Conservation (phyloP, 2,329 filamentous ascomycete genomes). For the Trichoderma koningii region DNA sequence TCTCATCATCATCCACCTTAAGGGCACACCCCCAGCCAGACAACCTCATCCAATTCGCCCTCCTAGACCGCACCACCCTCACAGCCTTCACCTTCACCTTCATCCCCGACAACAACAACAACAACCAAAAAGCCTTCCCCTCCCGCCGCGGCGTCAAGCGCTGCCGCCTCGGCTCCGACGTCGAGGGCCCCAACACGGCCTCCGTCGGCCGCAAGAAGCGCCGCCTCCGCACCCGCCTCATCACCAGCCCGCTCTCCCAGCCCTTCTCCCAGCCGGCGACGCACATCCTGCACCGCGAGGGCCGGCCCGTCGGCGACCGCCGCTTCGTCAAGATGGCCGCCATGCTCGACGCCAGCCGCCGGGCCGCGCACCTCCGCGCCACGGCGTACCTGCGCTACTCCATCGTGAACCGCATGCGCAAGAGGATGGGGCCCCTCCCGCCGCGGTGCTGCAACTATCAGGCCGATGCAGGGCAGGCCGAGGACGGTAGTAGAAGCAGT, state of each 20-base stretch:
- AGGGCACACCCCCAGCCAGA: background rate
- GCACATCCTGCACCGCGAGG: conserved; percentile 66
- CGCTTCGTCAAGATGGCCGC: conserved; percentile 53
- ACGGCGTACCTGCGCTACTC: conserved; percentile 64
- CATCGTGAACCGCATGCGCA: conserved; percentile 63
- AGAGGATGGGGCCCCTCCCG: conserved; percentile 40
- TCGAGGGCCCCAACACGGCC: conserved; percentile 59
- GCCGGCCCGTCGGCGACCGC: conserved; percentile 47
- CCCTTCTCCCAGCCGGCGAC: conserved; percentile 70
- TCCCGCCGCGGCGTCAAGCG: conserved; percentile 48
- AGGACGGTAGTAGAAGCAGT: conserved; percentile 37
- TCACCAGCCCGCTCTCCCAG: conserved; percentile 69
- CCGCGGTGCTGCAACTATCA: conserved; percentile 33
- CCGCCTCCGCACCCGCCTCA: conserved; percentile 61
- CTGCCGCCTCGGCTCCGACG: conserved; percentile 55
- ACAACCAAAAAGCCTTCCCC: too few species aligned
- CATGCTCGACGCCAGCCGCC: conserved; percentile 41
- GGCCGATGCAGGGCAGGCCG: conserved; percentile 37
- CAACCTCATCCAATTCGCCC: conserved; percentile 9
- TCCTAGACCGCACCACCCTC: background rate
- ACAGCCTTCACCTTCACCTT: conserved; percentile 17
- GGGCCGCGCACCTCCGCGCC: conserved; percentile 49
- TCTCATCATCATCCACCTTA: background rate
- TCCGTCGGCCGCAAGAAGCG: conserved; percentile 65
- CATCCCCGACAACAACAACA: background rate